These are phyloP conservation scores for Lactarius indigo DNA, from an alignment of 768 basidiomycete genomes.

Conservation along the genomic window DNA sequence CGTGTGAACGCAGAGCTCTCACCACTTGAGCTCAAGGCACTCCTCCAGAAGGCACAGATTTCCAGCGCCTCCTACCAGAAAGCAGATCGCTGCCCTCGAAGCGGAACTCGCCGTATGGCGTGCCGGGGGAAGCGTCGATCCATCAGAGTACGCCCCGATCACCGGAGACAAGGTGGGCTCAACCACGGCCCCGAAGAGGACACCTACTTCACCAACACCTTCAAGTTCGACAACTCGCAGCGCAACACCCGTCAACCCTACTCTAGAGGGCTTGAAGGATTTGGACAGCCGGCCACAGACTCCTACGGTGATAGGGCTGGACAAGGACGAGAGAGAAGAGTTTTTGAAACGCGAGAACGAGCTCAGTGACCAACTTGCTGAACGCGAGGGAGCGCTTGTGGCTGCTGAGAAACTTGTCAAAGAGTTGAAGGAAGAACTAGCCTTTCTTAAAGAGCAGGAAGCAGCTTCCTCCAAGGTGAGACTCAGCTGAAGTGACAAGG, in stretches of 20 bases:
- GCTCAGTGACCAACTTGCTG: slow-evolving; percentile 86
- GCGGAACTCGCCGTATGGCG: slow-evolving; percentile 91
- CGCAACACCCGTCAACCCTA: slow-evolving; percentile 72
- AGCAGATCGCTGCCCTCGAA: slow-evolving; percentile 86
- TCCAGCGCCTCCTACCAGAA: slow-evolving; percentile 80
- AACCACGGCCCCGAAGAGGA: slow-evolving; percentile 45
- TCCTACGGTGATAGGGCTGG: slow-evolving; percentile 81
- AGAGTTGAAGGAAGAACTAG: slow-evolving; percentile 85
- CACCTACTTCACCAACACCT: slow-evolving; percentile 57
- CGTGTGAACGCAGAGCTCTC: slow-evolving; percentile 98
- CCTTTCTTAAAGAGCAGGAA: slow-evolving; percentile 91
- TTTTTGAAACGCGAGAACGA: slow-evolving; percentile 97
- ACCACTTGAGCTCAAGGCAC: slow-evolving; percentile 90
- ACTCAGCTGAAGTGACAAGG: slow-evolving; percentile 10
- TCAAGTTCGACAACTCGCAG: slow-evolving; percentile 64
- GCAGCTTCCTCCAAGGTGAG: slow-evolving; percentile 67
- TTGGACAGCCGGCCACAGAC: slow-evolving; percentile 87
- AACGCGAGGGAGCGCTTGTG: slow-evolving; percentile 79
- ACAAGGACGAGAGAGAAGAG: slow-evolving; percentile 96
- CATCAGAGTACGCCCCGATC: slow-evolving; percentile 68
- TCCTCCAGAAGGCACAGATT: slow-evolving; percentile 85
- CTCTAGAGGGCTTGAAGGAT: slow-evolving; percentile 69
- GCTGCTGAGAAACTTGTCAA: slow-evolving; percentile 83
- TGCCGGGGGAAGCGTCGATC: slow-evolving; percentile 78
- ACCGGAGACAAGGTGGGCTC: slow-evolving; percentile 53